phyloP scores from a whole-genome alignment of 805 yeast genomes.

The Aciculoconidium aculeatum region DNA sequence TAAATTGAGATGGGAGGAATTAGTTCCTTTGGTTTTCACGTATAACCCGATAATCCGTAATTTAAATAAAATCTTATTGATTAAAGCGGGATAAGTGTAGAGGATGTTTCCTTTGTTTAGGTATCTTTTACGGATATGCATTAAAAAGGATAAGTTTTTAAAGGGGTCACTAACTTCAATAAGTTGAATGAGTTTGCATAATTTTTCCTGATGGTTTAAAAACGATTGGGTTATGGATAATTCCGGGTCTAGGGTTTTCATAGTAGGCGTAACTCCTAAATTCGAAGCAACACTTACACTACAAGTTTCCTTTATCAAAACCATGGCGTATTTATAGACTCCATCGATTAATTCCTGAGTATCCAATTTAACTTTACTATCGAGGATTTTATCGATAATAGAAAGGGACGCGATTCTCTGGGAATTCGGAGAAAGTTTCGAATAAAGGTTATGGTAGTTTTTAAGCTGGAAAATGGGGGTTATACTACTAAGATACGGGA shows the following conservation, averaged over 20 bases:
- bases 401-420: constrained; percentile 55
- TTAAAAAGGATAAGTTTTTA: constrained; percentile 26
- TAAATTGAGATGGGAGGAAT: constrained; percentile 17
- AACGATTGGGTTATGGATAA: constrained; percentile 30
- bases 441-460: too few species aligned
- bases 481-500: too few species aligned
- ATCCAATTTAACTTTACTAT: constrained; percentile 27
- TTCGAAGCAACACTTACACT: constrained; percentile 29
- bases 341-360: constrained; percentile 49
- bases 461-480: too few species aligned
- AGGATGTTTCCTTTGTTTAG: constrained; percentile 48
- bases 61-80: constrained; percentile 54
- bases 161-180: constrained; percentile 44
- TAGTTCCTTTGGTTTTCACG: constrained; percentile 20
- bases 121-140: constrained; percentile 36
- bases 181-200: constrained; percentile 68
- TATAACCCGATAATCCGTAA: constrained; percentile 42
- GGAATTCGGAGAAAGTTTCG: too few species aligned
- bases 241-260: constrained; percentile 24
- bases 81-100: constrained; percentile 72
- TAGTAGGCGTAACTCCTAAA: constrained; percentile 33
- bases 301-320: constrained; percentile 42
- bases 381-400: constrained; percentile 54
- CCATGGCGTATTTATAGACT: constrained; percentile 51
- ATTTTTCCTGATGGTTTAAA: constrained; percentile 46